These are phyloP conservation scores for Tagetes patula DNA, from an alignment of 129 eudicot genomes.

Conservation along the genomic window DNA sequence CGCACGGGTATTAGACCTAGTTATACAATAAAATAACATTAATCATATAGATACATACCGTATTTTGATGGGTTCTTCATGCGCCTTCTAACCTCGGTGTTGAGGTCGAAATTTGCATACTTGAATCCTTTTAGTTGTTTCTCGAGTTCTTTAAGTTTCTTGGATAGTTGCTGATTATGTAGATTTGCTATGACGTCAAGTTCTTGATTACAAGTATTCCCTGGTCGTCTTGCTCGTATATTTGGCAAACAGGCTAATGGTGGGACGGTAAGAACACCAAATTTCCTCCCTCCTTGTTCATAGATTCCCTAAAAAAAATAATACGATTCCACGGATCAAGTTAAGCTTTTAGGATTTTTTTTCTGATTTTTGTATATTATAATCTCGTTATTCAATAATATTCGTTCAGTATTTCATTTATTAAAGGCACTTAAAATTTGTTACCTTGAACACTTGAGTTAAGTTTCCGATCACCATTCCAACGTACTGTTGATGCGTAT, in stretches of 20 bases:
- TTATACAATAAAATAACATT: no score
- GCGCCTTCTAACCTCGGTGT: not conserved
- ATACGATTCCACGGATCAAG: no score
- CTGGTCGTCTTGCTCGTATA: conserved; percentile 8
- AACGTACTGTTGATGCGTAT: conserved; percentile 15
- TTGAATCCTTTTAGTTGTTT: conserved; percentile 32
- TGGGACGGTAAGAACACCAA: conserved; percentile 21
- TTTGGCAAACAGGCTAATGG: conserved; percentile 31
- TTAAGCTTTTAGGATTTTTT: no score
- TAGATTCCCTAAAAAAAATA: conserved; percentile 11
- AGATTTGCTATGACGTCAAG: conserved; percentile 14
- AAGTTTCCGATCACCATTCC: conserved; percentile 32
- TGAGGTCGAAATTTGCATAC: conserved; percentile 34
- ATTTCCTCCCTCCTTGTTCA: conserved; percentile 31
- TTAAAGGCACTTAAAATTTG: no score
- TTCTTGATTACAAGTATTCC: conserved; percentile 20
- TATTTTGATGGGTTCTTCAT: conserved; percentile 27
- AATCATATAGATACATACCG: conserved; percentile 18
- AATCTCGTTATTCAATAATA: no score
- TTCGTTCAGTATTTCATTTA: no score
- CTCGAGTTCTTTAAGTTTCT: conserved; percentile 7
- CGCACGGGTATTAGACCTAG: no score
- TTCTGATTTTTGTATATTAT: no score
- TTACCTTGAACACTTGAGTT: conserved; percentile 26
- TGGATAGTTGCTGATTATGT: conserved; percentile 28